A percentile compares a stretch with the other conserved stretches of the same genome.
Evolutionary conservation across 768 basidiomycete species (phyloP).

Genomic region (Pleurotus salmoneostramineus): DNA sequence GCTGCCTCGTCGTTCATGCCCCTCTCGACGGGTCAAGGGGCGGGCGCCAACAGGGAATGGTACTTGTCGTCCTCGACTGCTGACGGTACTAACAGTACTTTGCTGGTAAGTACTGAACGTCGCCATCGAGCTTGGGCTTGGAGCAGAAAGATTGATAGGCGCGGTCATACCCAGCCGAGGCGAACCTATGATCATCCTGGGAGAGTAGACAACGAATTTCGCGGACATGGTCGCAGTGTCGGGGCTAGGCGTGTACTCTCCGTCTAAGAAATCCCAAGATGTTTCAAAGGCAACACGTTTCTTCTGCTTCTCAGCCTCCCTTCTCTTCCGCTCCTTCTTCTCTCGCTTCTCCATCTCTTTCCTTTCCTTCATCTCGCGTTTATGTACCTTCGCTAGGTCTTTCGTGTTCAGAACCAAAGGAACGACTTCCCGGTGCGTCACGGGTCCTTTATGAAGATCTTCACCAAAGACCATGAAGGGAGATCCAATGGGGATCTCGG

Average conservation of each 20-base stretch:
- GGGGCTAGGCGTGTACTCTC: neutral
- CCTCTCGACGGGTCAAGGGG: neutral
- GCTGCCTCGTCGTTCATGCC: neutral
- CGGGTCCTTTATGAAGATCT: neutral
- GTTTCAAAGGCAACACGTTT: neutral
- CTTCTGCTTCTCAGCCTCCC: slow-evolving; percentile 3
- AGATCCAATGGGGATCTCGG: neutral
- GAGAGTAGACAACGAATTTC: neutral
- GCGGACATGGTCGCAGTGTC: neutral
- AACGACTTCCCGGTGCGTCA: neutral
- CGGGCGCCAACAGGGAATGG: slow-evolving; percentile 1
- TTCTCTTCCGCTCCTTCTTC: neutral
- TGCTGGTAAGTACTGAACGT: neutral
- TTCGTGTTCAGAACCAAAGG: neutral
- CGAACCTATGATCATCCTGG: neutral
- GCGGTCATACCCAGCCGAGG: neutral
- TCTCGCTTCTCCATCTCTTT: slow-evolving; percentile 7
- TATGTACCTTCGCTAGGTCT: neutral
- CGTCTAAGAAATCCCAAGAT: slow-evolving; percentile 4
- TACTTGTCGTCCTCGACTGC: neutral
- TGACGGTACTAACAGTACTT: neutral
- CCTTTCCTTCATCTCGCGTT: neutral
- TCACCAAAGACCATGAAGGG: neutral
- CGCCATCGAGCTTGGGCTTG: neutral
- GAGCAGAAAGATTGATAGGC: neutral